Conservation (phyloP, 2,329 filamentous ascomycete species). For the Aspergillus spinulosporus region DNA sequence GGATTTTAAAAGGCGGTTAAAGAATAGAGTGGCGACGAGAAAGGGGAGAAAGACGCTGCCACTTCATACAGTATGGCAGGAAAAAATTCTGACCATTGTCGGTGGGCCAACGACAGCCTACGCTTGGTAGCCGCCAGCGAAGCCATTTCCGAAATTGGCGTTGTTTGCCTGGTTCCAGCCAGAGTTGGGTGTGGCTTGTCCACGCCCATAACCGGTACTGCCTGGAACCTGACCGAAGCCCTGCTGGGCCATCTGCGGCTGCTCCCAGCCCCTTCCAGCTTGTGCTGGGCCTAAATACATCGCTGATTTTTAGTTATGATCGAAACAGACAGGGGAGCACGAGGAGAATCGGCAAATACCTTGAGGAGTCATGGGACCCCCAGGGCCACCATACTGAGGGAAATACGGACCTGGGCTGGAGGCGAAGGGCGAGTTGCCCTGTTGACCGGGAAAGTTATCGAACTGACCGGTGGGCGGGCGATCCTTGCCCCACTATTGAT, state of each 20-base stretch:
- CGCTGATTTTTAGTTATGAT: conserved; percentile 17
- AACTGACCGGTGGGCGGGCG: conserved; percentile 82
- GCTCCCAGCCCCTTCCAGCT: conserved; percentile 57
- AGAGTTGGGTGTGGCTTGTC: conserved; percentile 55
- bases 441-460: conserved; percentile 82
- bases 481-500: conserved; percentile 90
- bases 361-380: conserved; percentile 62
- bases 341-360: conserved; percentile 36
- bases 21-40: conserved; percentile 21
- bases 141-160: conserved; percentile 55
- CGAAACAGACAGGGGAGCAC: neutral
- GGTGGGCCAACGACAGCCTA: conserved; percentile 36
- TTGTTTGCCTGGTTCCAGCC: conserved; percentile 56
- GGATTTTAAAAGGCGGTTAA: conserved; percentile 22
- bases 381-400: conserved; percentile 83
- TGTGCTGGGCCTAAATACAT: conserved; percentile 51
- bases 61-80: conserved; percentile 20
- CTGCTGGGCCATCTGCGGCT: conserved; percentile 51
- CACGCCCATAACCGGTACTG: conserved; percentile 82
- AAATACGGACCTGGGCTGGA: conserved; percentile 82
- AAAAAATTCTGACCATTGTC: conserved; percentile 18
- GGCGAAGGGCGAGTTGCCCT: conserved; percentile 66
- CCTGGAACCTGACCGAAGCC: conserved; percentile 65
- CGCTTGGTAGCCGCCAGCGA: conserved; percentile 59
- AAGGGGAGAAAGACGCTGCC: conserved; percentile 18